Evolutionary conservation across 176 grass and related monocot genomes (phyloP), one percentile per base, ranked within the genome.

Genomic region (Hsuehochloa calcarea): DNA sequence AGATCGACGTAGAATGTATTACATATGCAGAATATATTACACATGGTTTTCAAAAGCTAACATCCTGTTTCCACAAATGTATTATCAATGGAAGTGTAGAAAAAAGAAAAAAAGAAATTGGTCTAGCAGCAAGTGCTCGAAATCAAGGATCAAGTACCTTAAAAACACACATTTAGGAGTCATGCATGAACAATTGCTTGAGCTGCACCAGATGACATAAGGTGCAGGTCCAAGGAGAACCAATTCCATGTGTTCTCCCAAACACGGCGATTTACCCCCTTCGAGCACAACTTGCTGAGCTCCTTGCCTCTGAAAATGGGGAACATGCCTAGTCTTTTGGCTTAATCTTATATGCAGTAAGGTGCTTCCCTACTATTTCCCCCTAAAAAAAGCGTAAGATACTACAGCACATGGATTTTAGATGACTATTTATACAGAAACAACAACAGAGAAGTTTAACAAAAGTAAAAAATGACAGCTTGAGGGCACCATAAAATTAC

Each of bases 141-240:
- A 78, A 60, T 27, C 27, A 82, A 75, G 65, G 43, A 74, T 54
- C 65, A 64, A 23, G 14, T 90, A 98, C 93, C 96, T 98, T 39
- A 1, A 98, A 41, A 90, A 95, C 88, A 93, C 78, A 95, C 61
- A 27, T 89, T 92, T 19, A 98, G 88, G 74, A 98, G 91, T 89
- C 96, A 95, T 22, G 96, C 91, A 87, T 94, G 91, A 71, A 98
- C 91, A 80, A 95, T 91, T 83, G 96, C 96, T 81, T 95, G 96
- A 40, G 96, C 96, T 73, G 96, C 96, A 63, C 93, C 96, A 56
- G 84, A 95, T 74, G 96, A 98, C 96, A 98, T 98, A 56, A 98
- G 91, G 68, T 98, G 96, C 78, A 98, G 81, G 78, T 98, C 96
- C 68, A 98, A 67, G 81, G 80, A 92, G 70, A 90, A 92, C 45